These are phyloP conservation scores for Kewa caespitosa DNA, from an alignment of 179 eudicot genomes.

Conservation along the genomic window DNA sequence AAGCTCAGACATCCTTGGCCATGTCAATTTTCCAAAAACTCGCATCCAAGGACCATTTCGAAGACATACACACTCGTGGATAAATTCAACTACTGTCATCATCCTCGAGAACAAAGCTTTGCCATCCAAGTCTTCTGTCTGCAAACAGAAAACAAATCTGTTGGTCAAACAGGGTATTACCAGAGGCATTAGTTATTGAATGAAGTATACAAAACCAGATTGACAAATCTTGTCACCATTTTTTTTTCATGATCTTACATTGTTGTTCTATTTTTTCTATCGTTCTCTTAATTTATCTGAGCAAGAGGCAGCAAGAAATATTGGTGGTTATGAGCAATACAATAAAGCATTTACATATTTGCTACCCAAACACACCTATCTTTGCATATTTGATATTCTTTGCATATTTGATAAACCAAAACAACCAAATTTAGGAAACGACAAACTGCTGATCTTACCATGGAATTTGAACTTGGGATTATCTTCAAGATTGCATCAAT, in stretches of 20 bases:
- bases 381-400: too few species aligned
- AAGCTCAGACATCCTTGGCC: slow-evolving; percentile 97
- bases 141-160: slow-evolving; percentile 22
- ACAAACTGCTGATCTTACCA: slow-evolving; percentile 38
- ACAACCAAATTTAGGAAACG: background rate
- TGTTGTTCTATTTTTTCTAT: background rate
- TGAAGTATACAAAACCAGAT: background rate
- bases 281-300: too few species aligned
- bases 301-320: too few species aligned
- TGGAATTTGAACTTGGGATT: slow-evolving; percentile 36
- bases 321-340: too few species aligned
- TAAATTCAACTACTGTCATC: slow-evolving; percentile 56
- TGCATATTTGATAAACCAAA: background rate
- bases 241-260: background rate
- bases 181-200: background rate
- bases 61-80: slow-evolving; percentile 58
- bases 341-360: too few species aligned
- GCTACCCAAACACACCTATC: background rate
- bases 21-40: slow-evolving; percentile 84
- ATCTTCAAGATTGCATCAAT: slow-evolving; percentile 57
- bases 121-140: slow-evolving; percentile 53
- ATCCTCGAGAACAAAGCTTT: slow-evolving; percentile 58
- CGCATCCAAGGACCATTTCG: slow-evolving; percentile 69
- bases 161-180: background rate
- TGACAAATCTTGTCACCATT: background rate